phyloP scores from a whole-genome alignment of 2,329 filamentous ascomycete genomes.

The Lachnellula suecica region DNA sequence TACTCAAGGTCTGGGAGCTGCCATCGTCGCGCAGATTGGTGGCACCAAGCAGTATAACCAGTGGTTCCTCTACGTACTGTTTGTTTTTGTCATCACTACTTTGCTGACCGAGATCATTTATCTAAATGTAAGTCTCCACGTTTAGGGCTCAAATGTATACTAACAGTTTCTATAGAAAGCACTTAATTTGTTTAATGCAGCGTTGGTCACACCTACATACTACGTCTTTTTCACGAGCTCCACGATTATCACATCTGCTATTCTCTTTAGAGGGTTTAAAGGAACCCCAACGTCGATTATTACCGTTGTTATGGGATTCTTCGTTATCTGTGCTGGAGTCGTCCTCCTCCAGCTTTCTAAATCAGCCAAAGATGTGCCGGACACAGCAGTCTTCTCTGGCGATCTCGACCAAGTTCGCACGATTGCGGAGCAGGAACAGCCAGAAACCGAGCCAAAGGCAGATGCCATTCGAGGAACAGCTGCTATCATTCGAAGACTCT shows the following conservation, averaged over 20 bases:
- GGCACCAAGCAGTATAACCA: slow-evolving; percentile 91
- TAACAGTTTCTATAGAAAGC: slow-evolving; percentile 73
- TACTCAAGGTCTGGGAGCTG: slow-evolving; percentile 88
- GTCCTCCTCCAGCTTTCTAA: slow-evolving; percentile 95
- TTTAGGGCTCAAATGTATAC: not conserved
- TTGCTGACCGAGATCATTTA: slow-evolving; percentile 92
- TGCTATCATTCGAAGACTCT: slow-evolving; percentile 83
- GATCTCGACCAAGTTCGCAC: slow-evolving; percentile 94
- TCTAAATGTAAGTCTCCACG: slow-evolving; percentile 72
- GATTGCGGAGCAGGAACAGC: slow-evolving; percentile 90
- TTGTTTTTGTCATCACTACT: slow-evolving; percentile 89
- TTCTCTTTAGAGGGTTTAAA: slow-evolving; percentile 92
- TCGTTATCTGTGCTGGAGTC: slow-evolving; percentile 91
- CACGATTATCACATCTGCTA: slow-evolving; percentile 89
- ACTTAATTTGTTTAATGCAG: slow-evolving; percentile 93
- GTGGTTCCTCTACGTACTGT: slow-evolving; percentile 91
- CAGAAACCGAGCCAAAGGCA: slow-evolving; percentile 94
- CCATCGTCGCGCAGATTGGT: slow-evolving; percentile 81
- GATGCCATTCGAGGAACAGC: slow-evolving; percentile 92
- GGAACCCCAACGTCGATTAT: slow-evolving; percentile 77
- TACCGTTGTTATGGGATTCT: slow-evolving; percentile 89
- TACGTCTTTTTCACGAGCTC: slow-evolving; percentile 98
- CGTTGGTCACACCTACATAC: slow-evolving; percentile 95
- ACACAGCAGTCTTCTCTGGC: slow-evolving; percentile 86
- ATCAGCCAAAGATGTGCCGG: slow-evolving; percentile 95